A percentile compares a stretch with the other conserved stretches of the same genome.
Conservation (phyloP, 768 basidiomycete species). For the Lactarius sanguifluus region DNA sequence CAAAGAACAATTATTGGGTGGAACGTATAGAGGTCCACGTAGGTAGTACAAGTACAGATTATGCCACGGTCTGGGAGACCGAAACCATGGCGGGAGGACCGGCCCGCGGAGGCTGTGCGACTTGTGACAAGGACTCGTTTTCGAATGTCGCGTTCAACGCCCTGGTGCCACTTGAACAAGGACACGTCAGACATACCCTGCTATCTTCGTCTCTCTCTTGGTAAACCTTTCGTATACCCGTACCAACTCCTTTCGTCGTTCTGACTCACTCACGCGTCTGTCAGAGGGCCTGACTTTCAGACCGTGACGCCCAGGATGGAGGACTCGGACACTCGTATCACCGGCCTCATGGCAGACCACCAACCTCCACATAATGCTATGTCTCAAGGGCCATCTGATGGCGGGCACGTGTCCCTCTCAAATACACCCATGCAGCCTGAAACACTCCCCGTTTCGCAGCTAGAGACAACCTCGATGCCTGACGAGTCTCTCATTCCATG, state of each 20-base stretch:
- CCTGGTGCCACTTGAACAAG: background rate
- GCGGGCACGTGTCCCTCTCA: background rate
- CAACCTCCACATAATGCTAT: background rate
- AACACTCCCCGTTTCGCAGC: background rate
- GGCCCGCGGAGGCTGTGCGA: background rate
- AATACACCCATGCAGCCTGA: background rate
- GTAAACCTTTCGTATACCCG: background rate
- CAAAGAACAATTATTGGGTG: too few species aligned
- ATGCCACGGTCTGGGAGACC: too few species aligned
- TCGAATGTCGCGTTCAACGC: background rate
- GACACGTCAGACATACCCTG: background rate
- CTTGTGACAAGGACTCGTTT: background rate
- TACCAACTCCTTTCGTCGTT: background rate
- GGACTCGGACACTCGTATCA: background rate
- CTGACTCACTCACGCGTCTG: background rate
- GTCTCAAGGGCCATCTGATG: background rate
- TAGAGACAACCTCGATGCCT: slow-evolving; percentile 2
- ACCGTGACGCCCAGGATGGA: background rate
- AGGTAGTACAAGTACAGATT: too few species aligned
- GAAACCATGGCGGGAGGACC: background rate
- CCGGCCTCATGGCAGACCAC: slow-evolving; percentile 7
- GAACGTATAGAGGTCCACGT: too few species aligned
- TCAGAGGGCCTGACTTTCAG: background rate
- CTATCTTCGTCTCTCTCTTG: background rate
- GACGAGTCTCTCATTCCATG: background rate